These are phyloP conservation scores for Hortiboletus campestris DNA, from an alignment of 768 basidiomycete species.

Conservation along the genomic window DNA sequence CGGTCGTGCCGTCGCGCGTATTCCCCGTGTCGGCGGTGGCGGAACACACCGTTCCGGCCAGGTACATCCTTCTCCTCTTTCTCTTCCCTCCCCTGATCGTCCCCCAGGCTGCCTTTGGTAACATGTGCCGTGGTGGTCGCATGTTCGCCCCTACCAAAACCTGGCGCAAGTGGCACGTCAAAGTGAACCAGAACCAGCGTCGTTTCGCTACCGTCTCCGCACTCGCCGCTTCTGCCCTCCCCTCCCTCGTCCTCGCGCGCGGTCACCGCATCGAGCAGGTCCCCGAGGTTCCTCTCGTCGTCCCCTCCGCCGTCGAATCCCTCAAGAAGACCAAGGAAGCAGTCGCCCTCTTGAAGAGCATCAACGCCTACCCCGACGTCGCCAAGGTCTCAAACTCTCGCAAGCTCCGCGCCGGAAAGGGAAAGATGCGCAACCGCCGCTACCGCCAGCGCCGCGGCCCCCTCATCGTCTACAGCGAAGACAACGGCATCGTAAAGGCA, in stretches of 20 bases:
- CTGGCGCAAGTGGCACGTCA: constrained; percentile 99
- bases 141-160: constrained; percentile 99
- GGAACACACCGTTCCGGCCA: constrained; percentile 99
- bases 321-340: constrained; percentile 97
- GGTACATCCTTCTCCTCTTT: constrained; percentile 36
- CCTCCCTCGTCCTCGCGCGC: constrained; percentile 94
- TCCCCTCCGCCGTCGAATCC: constrained; percentile 75
- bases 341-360: constrained; percentile 85
- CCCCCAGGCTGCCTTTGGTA: constrained; percentile 91
- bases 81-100: constrained; percentile 1
- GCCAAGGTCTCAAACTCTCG: constrained; percentile 97
- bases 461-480: constrained; percentile 94
- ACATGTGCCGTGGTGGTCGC: constrained; percentile 99
- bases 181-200: constrained; percentile 99
- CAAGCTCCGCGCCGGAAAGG: constrained; percentile 95
- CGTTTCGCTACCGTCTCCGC: constrained; percentile 98
- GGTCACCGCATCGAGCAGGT: constrained; percentile 98
- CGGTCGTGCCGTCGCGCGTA: constrained; percentile 99
- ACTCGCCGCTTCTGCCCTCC: constrained; percentile 95
- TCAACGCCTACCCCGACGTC: constrained; percentile 89
- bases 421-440: constrained; percentile 95
- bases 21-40: constrained; percentile 98
- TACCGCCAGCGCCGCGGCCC: constrained; percentile 98
- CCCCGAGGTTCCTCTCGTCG: constrained; percentile 93
- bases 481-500: constrained; percentile 95